Conservation (phyloP, 768 basidiomycete species). For the Multifurca ochricompacta region DNA sequence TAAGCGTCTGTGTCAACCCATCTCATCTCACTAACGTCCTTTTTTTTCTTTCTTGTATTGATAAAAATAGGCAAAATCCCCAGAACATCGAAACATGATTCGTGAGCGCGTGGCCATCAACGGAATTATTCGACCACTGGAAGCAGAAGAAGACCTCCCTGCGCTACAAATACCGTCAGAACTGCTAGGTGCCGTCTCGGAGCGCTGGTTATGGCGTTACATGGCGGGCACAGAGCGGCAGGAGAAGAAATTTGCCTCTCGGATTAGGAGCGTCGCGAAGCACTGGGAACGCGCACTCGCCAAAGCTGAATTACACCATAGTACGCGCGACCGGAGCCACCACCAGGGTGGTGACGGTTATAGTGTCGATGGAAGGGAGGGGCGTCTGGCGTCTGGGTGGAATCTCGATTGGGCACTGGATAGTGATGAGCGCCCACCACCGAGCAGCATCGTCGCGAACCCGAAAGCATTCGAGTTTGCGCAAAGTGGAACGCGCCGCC, state of each 20-base stretch:
- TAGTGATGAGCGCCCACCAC: conserved; percentile 74
- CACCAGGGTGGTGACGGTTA: conserved; percentile 18
- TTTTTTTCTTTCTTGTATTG: too few relatives aligned
- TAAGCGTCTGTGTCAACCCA: conserved; percentile 24
- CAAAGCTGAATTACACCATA: conserved; percentile 30
- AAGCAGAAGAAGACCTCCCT: conserved; percentile 56
- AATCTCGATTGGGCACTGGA: conserved; percentile 79
- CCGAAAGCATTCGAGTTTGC: conserved; percentile 64
- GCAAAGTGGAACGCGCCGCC: conserved; percentile 51
- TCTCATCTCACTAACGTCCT: neutral
- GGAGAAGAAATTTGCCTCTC: conserved; percentile 57
- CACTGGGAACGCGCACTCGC: conserved; percentile 56
- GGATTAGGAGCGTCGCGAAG: conserved; percentile 51
- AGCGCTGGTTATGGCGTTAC: conserved; percentile 67
- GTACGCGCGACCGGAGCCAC: neutral
- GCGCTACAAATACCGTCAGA: conserved; percentile 58
- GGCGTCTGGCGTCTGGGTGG: conserved; percentile 47
- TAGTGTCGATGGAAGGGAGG: conserved; percentile 21
- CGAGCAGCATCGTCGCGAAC: conserved; percentile 81
- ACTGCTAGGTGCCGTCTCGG: conserved; percentile 66
- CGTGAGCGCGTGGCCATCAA: conserved; percentile 80
- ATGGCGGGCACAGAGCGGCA: conserved; percentile 52
- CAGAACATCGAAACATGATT: conserved; percentile 60
- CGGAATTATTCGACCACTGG: conserved; percentile 71
- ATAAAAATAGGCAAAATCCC: conserved; percentile 25